Evolutionary conservation across 108 stramenopile species (phyloP).

Genomic region (Bacterosira constricta): DNA sequence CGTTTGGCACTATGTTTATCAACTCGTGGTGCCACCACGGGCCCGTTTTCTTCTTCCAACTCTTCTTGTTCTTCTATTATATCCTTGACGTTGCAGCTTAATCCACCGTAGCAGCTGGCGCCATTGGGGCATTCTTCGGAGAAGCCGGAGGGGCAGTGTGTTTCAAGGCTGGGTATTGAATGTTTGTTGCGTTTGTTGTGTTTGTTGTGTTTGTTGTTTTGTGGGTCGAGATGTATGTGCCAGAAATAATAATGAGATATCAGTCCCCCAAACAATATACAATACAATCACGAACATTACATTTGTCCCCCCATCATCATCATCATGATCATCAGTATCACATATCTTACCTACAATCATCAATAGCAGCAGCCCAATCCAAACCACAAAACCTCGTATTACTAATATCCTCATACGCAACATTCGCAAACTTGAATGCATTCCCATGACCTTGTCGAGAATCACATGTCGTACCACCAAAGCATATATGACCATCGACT

Average conservation of each 20-base stretch:
- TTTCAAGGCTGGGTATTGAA: too few relatives aligned
- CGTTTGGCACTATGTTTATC: constrained; percentile 24
- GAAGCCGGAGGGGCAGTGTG: constrained; percentile 34
- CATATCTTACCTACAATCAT: constrained; percentile 34
- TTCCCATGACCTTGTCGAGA: constrained; percentile 23
- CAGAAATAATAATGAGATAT: too few relatives aligned
- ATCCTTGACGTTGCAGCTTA: constrained; percentile 40
- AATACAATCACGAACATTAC: too few relatives aligned
- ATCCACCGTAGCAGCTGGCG: constrained; percentile 27
- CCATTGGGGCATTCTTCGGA: constrained; percentile 33
- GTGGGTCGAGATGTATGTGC: too few relatives aligned
- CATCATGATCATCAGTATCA: too few relatives aligned
- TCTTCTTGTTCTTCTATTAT: constrained; percentile 12
- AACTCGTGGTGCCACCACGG: constrained; percentile 21
- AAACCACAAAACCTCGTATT: constrained; percentile 32
- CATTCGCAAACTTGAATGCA: constrained; percentile 27
- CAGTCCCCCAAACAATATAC: too few relatives aligned
- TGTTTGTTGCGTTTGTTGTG: too few relatives aligned
- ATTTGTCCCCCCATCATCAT: too few relatives aligned
- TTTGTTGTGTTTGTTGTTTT: too few relatives aligned
- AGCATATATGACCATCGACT: constrained; percentile 33
- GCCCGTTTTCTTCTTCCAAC: not conserved
- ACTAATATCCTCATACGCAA: constrained; percentile 34
- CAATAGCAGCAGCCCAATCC: constrained; percentile 28
- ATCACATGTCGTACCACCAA: constrained; percentile 39